phyloP scores from a whole-genome alignment of 1,284 basidiomycete genomes.

The Anthracocystis panici-leucophaei region DNA sequence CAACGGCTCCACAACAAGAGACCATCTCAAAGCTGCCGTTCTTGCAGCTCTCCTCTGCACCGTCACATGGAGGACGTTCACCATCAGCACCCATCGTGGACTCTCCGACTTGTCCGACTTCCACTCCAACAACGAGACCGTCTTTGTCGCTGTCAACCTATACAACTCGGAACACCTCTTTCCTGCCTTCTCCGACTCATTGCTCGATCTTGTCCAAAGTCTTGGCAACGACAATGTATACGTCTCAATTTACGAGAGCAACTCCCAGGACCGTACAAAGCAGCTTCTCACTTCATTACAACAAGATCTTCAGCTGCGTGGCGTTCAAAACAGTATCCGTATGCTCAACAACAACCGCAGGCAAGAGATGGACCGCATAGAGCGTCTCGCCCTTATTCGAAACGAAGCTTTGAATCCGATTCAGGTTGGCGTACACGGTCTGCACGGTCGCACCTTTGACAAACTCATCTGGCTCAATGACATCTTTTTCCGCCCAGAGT shows the following conservation, averaged over 20 bases:
- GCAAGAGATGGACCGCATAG: conserved; percentile 49
- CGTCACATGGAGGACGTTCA: conserved; percentile 28
- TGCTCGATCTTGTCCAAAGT: conserved; percentile 38
- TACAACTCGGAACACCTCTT: conserved; percentile 58
- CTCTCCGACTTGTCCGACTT: conserved; percentile 5
- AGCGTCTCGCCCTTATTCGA: conserved; percentile 49
- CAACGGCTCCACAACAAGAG: conserved; percentile 4
- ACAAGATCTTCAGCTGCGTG: conserved; percentile 59
- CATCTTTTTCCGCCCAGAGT: conserved; percentile 45
- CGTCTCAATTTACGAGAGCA: conserved; percentile 75
- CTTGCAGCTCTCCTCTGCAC: conserved; percentile 17
- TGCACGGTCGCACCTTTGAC: conserved; percentile 37
- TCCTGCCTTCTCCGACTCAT: conserved; percentile 43
- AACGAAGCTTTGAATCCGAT: conserved; percentile 55
- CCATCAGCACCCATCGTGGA: conserved; percentile 16
- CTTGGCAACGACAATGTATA: conserved; percentile 74
- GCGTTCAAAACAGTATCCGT: conserved; percentile 32
- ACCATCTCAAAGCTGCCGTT: conserved; percentile 23
- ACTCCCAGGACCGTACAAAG: conserved; percentile 73
- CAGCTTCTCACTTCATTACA: conserved; percentile 71
- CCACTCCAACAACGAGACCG: conserved; percentile 26
- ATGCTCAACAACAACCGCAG: conserved; percentile 43
- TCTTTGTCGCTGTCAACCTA: conserved; percentile 53
- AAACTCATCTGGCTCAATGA: conserved; percentile 61
- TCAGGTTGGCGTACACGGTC: conserved; percentile 24